These are phyloP conservation scores for Colletotrichum liriopes DNA, from an alignment of 2,329 filamentous ascomycete species.

Conservation along the genomic window DNA sequence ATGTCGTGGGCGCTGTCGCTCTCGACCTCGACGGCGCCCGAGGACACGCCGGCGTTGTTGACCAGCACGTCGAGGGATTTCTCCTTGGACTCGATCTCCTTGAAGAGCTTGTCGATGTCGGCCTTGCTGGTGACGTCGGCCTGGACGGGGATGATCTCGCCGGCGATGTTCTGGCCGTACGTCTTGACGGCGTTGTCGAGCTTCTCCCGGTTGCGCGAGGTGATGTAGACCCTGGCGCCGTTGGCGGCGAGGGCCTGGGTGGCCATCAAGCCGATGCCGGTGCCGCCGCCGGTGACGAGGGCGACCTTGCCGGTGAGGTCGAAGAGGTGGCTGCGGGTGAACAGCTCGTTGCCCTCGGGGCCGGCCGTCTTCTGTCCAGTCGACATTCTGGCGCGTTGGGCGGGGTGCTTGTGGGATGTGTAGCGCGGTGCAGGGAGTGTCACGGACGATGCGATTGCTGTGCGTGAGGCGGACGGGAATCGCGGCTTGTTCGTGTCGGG, in stretches of 20 bases:
- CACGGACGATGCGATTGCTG: no score
- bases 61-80: slow-evolving; percentile 74
- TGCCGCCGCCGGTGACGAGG: slow-evolving; percentile 67
- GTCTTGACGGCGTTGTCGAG: slow-evolving; percentile 72
- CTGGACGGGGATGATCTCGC: slow-evolving; percentile 72
- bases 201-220: slow-evolving; percentile 75
- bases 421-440: background rate
- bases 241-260: slow-evolving; percentile 77
- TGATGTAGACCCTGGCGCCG: slow-evolving; percentile 80
- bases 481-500: background rate
- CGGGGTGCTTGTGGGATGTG: background rate
- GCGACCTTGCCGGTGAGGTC: slow-evolving; percentile 61
- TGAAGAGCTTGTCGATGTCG: slow-evolving; percentile 70
- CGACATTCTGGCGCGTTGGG: slow-evolving; percentile 31
- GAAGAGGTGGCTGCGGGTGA: slow-evolving; percentile 58
- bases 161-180: slow-evolving; percentile 67
- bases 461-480: background rate
- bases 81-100: slow-evolving; percentile 70
- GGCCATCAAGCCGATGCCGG: slow-evolving; percentile 80
- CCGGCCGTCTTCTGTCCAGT: slow-evolving; percentile 40
- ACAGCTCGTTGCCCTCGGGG: slow-evolving; percentile 48
- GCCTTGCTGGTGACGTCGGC: slow-evolving; percentile 76
- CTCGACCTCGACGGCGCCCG: slow-evolving; percentile 69
- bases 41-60: slow-evolving; percentile 79
- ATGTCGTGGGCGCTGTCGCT: slow-evolving; percentile 67